Percentiles rank a stretch among this genome's conserved stretches.
Evolutionary conservation across 2,329 filamentous ascomycete genomes (phyloP).

Genomic region (Epichloe gansuensis): DNA sequence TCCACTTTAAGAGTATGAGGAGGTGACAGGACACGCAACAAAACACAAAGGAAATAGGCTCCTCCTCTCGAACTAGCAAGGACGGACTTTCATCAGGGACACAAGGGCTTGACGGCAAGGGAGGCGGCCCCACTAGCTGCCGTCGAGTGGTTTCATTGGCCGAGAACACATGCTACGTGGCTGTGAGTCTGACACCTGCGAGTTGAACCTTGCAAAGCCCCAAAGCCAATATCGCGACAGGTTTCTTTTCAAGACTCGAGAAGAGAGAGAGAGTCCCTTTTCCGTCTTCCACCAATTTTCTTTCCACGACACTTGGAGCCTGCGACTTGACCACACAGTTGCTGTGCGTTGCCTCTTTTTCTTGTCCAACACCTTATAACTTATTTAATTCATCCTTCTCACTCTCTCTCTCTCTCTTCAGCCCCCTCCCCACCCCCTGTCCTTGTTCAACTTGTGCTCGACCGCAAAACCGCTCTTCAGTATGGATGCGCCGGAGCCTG

Average conservation of each 20-base stretch:
- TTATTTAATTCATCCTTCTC: neutral
- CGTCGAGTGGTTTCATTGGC: neutral
- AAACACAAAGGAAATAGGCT: no score
- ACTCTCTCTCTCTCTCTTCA: neutral
- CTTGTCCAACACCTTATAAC: neutral
- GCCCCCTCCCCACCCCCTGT: no score
- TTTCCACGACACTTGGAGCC: neutral
- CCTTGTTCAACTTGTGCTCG: neutral
- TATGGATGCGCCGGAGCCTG: constrained; percentile 82
- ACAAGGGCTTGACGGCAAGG: neutral
- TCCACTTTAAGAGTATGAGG: no score
- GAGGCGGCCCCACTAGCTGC: neutral
- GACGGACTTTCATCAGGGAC: no score
- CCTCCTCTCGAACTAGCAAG: no score
- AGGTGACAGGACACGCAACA: no score
- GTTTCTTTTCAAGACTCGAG: neutral
- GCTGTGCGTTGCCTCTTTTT: neutral
- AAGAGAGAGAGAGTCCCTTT: neutral
- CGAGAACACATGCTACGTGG: neutral
- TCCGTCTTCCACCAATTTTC: neutral
- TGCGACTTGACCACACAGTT: neutral
- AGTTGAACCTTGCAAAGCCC: neutral
- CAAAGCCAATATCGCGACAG: constrained; percentile 5
- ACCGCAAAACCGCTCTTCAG: constrained; percentile 8
- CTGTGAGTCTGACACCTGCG: neutral